Evolutionary conservation across 495 filamentous ascomycete genomes (phyloP).

Genomic region (Trichodelitschia bisporula): DNA sequence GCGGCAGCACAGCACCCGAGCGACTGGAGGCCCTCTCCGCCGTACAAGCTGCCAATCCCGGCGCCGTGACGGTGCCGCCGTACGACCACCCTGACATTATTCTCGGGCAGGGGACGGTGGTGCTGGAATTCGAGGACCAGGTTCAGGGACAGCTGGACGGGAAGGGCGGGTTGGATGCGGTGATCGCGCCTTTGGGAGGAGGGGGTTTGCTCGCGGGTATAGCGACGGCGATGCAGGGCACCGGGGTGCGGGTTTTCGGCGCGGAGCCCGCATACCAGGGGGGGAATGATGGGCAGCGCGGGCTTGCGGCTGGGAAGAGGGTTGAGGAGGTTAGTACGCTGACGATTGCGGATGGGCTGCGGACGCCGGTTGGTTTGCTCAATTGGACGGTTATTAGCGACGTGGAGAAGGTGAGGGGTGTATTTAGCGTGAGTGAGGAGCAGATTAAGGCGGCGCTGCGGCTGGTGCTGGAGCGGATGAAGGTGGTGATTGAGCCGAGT

Average conservation of each 20-base stretch:
- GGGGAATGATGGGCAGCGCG: conserved; percentile 57
- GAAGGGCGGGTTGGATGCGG: conserved; percentile 34
- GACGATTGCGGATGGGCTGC: conserved; percentile 76
- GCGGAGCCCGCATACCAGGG: conserved; percentile 70
- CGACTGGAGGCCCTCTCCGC: conserved; percentile 49
- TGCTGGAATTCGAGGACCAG: conserved; percentile 58
- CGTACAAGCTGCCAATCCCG: conserved; percentile 28
- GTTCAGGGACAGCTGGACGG: conserved; percentile 25
- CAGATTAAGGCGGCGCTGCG: conserved; percentile 58
- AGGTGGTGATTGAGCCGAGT: conserved; percentile 79
- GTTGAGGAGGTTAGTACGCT: conserved; percentile 42
- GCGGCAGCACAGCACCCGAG: conserved; percentile 54
- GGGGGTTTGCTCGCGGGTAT: conserved; percentile 74
- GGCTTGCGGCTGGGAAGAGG: conserved; percentile 32
- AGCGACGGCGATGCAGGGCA: conserved; percentile 46
- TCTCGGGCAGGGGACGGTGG: conserved; percentile 74
- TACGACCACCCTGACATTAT: conserved; percentile 85
- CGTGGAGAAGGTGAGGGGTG: conserved; percentile 36
- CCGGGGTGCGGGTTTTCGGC: conserved; percentile 54
- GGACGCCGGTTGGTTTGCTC: conserved; percentile 54
- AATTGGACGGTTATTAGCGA: conserved; percentile 71
- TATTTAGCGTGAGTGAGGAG: conserved; percentile 59
- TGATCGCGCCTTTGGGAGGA: conserved; percentile 71
- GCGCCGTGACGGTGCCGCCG: conserved; percentile 59
- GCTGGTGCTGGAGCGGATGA: conserved; percentile 70